Conservation (phyloP, 441 rosid genomes). For the Pelargonium myrrhifolium region DNA sequence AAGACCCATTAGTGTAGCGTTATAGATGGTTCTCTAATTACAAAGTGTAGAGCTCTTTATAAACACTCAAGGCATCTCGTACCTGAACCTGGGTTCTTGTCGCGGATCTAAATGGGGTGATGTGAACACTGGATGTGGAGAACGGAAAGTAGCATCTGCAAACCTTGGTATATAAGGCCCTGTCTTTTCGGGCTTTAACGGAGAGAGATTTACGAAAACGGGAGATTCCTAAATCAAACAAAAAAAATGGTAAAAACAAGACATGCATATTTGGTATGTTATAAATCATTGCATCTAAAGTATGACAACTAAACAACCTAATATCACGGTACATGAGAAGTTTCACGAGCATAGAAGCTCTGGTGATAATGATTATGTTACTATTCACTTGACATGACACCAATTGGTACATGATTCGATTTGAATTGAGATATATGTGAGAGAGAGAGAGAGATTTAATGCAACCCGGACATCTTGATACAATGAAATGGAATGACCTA, state of each 20-base stretch:
- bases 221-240: constrained; percentile 27
- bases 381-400: neutral
- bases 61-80: neutral
- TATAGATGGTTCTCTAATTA: neutral
- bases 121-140: constrained; percentile 24
- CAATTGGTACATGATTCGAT: neutral
- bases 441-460: too few species aligned
- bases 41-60: neutral
- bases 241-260: neutral
- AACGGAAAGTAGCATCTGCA: constrained; percentile 12
- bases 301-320: neutral
- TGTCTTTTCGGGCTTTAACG: constrained; percentile 24
- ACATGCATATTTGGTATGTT: neutral
- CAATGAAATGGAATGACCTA: neutral
- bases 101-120: constrained; percentile 24
- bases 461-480: neutral
- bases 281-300: constrained; percentile 2
- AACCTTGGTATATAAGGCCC: constrained; percentile 14
- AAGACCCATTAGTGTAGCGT: neutral
- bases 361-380: neutral
- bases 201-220: constrained; percentile 25
- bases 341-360: neutral
- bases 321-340: neutral
- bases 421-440: too few species aligned
- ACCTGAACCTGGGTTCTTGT: constrained; percentile 25